A percentile compares a stretch with the other conserved stretches of the same genome.
Conservation (phyloP, 73 alveolate genomes). For the Symbiodinium natans region DNA sequence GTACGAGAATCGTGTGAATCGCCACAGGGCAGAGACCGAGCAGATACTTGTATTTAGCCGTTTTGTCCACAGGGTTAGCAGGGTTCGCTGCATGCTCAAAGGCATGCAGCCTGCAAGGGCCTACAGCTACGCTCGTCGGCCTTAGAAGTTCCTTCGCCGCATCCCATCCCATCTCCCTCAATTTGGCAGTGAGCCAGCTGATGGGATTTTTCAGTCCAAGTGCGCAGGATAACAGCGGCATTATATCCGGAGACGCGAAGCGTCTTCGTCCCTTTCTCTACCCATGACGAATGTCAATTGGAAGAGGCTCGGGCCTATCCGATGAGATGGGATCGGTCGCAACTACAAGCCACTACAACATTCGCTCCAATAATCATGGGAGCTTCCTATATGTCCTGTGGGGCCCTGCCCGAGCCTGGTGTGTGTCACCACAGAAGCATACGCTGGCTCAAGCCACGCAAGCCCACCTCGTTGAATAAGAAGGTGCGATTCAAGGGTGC, state of each 20-base stretch:
- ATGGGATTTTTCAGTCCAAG: neutral
- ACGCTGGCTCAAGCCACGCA: neutral
- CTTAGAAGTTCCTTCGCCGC: neutral
- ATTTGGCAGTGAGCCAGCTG: neutral
- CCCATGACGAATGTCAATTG: neutral
- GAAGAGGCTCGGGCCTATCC: too few relatives aligned
- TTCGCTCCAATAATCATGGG: too few relatives aligned
- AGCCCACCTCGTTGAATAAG: neutral
- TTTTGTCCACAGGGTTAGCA: neutral
- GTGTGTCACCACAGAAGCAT: neutral
- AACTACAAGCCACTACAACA: too few relatives aligned
- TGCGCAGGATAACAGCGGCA: neutral
- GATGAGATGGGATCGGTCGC: too few relatives aligned
- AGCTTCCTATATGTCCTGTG: too few relatives aligned
- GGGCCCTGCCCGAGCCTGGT: too few relatives aligned
- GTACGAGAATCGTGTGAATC: neutral
- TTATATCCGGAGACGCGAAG: neutral
- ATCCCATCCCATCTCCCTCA: neutral
- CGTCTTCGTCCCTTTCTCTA: neutral
- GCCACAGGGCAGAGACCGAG: neutral
- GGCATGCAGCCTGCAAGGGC: neutral
- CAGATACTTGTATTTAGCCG: neutral
- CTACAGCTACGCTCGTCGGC: too few relatives aligned
- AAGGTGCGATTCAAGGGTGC: too few relatives aligned
- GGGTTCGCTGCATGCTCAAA: neutral